Percentiles rank a stretch among this genome's conserved stretches.
Conservation (phyloP, 139 green algal species). For the Ettlia oleoabundans region DNA sequence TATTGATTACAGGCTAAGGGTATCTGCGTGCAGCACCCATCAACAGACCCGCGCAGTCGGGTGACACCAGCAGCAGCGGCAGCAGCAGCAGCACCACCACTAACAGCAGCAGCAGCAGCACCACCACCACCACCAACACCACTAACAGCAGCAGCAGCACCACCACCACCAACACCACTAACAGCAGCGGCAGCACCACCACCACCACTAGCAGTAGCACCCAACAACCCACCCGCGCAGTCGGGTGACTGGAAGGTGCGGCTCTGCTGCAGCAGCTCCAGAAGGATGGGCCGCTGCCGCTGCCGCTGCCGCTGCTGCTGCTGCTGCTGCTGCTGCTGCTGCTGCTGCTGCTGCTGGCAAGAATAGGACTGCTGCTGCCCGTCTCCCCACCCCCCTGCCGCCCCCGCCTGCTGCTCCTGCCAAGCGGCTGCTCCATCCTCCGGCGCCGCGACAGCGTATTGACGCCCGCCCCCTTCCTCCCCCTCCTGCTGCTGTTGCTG, state of each 20-base stretch:
- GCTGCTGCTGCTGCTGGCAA: not conserved
- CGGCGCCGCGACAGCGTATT: too few species aligned
- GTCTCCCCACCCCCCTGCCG: not conserved
- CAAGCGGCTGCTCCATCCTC: not conserved
- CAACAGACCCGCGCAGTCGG: too few species aligned
- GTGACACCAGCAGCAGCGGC: too few species aligned
- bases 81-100: too few species aligned
- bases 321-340: not conserved
- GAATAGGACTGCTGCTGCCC: not conserved
- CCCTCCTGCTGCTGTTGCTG: not conserved
- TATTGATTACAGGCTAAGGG: too few species aligned
- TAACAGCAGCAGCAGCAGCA: too few species aligned
- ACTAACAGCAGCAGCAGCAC: too few species aligned
- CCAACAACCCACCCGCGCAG: not conserved
- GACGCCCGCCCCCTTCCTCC: not conserved
- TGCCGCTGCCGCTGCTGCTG: not conserved
- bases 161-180: not conserved
- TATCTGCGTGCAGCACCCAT: too few species aligned
- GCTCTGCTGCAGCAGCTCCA: constrained; percentile 36
- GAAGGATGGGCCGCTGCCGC: not conserved
- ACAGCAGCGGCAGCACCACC: not conserved
- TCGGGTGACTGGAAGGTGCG: constrained; percentile 32
- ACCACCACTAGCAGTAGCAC: not conserved
- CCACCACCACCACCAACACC: too few species aligned
- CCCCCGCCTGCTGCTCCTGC: not conserved